Conservation (phyloP, 148 eudicot genomes). For the Beta vulgaris region DNA sequence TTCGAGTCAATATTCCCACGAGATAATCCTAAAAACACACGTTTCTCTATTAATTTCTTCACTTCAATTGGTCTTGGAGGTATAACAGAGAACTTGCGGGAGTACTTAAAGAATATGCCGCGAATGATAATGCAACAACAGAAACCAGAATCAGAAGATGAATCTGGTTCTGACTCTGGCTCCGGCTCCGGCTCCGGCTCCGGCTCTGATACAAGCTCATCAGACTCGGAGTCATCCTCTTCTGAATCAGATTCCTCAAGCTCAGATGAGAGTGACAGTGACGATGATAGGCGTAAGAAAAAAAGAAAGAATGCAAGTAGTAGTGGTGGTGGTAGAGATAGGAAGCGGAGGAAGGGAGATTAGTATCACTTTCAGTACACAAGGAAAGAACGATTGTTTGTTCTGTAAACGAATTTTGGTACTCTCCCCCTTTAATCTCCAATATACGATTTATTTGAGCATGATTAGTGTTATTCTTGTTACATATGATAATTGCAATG, state of each 20-base stretch:
- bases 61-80: constrained; percentile 91
- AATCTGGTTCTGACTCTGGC: constrained; percentile 35
- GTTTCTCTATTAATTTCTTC: constrained; percentile 84
- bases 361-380: too few species aligned
- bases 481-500: too few species aligned
- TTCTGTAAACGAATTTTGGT: too few species aligned
- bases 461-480: too few species aligned
- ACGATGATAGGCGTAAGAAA: constrained; percentile 38
- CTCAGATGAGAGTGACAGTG: constrained; percentile 48
- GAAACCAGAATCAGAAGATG: constrained; percentile 57
- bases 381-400: too few species aligned
- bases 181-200: constrained; percentile 31
- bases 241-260: constrained; percentile 47
- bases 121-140: constrained; percentile 87
- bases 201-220: constrained; percentile 30
- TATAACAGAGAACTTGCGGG: constrained; percentile 80
- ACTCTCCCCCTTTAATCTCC: too few species aligned
- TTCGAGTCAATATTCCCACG: constrained; percentile 78
- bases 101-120: constrained; percentile 87
- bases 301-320: constrained; percentile 44
- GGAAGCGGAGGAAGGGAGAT: constrained; percentile 13
- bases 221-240: constrained; percentile 38
- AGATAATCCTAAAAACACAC: constrained; percentile 77
- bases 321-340: constrained; percentile 22
- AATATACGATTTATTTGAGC: too few species aligned